Evolutionary conservation across 1,139 yeast genomes (phyloP), one percentile per base, ranked within the genome.

Genomic region (Yamadazyma membranifaciens): DNA sequence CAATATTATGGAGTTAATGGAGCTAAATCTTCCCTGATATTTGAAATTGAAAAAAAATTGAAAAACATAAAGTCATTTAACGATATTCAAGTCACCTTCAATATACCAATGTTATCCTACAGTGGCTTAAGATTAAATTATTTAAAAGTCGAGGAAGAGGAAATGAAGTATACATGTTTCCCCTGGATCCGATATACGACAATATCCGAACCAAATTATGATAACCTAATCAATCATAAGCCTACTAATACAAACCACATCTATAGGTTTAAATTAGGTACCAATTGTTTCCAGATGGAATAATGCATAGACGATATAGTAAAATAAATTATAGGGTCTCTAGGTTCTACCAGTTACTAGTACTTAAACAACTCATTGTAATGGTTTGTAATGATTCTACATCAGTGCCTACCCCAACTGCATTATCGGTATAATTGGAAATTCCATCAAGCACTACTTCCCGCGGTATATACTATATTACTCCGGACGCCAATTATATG

Each of bases 151-250:
- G 52, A 50, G 36, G 76, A 69, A 45, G 76, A 70, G 45, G 63
- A 61, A 39, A 53, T 71, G 63, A 65, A 70, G 38, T 72, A 72
- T 45, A 59, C 75, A 0, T 67, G 75, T 45, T 71, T 72, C 45
- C 77, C 78, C 2, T 72, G 78, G 78, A 69, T 72, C 5, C 56
- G 73, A 40, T 71, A 72, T 43, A 45, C 60, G n/a, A 67, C 75
- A 1, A 61, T 62, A 39, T 55, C 69, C 1, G 48, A 41, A 25
- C 37, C 38, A 10, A 13, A 31, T 31, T 26, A 36, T 9, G 17
- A 37, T 9, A 17, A 42, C 9, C 30, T 38, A 22, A 26, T 39
- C 10, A 31, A 41, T 17, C 11, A 24, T 3, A 33, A 33, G 7
- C 5, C 16, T 4, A 7, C 28, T 22, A 39, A 34, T 15, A 37